Evolutionary conservation across 1,284 basidiomycete species (phyloP), one percentile per base, ranked within the genome.

Genomic region (Caloboletus firmus): DNA sequence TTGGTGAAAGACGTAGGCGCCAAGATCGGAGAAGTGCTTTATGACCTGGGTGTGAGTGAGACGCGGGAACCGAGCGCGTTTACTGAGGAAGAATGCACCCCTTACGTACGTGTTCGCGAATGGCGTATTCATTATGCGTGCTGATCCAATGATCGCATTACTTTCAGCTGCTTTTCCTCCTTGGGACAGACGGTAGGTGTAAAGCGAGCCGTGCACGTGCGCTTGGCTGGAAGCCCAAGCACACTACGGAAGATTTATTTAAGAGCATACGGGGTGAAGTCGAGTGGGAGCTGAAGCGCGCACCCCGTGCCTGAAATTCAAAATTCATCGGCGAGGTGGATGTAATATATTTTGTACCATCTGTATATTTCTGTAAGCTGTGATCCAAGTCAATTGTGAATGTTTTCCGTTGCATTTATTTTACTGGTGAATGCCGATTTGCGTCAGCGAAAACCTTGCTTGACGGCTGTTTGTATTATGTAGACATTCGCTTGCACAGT

Each of bases 201-300:
- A 72, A 69, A 24, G 77, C 76, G 2, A 80, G 76, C 54, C 72
- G 79, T n/a, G 77, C 76, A 4, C 76, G 78, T 50, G 67, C 72
- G 3, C 72, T 88, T 43, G 85, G 85, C 0, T 85, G 83, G 82
- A 75, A 76, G 46, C 79, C 82, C 2, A 72, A 60, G 31, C 69
- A 78, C 53, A 74, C 72, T 4, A 78, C 72, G 1, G 65, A 67
- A 11, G 81, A 84, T 54, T 64, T 84, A 54, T 58, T 80, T 41
- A 73, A 66, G 6, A 78, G 77, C 59, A 70, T 84, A 30, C 68
- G 64, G 59, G 62, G 64, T 2, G 79, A 83, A 53, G 70, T 78
- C 1, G 69, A 76, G 54, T 68, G 58, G 40, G 51, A 70, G 35
- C 30, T 68, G 44, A 58, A 61, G 26, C 45, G 57, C 15, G 5